Conservation (phyloP, 305 asterid species). For the Fraxinus baroniana region DNA sequence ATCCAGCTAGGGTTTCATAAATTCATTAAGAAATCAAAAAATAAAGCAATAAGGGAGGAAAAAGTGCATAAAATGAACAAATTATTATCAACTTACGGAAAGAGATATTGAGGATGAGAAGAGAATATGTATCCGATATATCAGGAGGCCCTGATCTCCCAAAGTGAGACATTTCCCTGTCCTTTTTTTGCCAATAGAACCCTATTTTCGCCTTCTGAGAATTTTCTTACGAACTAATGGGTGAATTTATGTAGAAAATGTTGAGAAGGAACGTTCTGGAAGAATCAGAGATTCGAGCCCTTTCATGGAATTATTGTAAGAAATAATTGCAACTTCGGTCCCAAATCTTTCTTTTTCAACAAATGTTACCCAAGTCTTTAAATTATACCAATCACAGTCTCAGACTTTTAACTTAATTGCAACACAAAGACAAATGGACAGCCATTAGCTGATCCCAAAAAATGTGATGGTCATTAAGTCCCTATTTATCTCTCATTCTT, state of each 20-base stretch:
- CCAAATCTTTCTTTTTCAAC: too few species aligned
- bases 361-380: too few species aligned
- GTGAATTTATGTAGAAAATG: background rate
- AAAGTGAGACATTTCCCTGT: conserved; percentile 28
- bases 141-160: conserved; percentile 28
- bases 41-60: background rate
- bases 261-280: background rate
- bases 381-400: background rate
- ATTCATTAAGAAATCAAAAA: background rate
- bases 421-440: background rate
- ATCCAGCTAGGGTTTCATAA: background rate
- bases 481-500: background rate
- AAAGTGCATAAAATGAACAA: background rate
- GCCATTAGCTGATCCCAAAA: background rate
- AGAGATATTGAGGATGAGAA: conserved; percentile 33
- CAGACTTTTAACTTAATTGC: background rate
- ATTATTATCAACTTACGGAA: conserved; percentile 21
- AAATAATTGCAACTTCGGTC: too few species aligned
- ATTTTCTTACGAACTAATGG: background rate
- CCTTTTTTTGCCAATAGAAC: background rate
- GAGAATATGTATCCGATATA: conserved; percentile 34
- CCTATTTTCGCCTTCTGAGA: background rate
- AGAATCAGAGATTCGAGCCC: background rate
- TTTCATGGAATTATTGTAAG: background rate
- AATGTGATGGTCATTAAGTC: background rate